A percentile compares a stretch with the other conserved stretches of the same genome.
Conservation (phyloP, 2,329 filamentous ascomycete species). For the Sporothrix brasiliensis region DNA sequence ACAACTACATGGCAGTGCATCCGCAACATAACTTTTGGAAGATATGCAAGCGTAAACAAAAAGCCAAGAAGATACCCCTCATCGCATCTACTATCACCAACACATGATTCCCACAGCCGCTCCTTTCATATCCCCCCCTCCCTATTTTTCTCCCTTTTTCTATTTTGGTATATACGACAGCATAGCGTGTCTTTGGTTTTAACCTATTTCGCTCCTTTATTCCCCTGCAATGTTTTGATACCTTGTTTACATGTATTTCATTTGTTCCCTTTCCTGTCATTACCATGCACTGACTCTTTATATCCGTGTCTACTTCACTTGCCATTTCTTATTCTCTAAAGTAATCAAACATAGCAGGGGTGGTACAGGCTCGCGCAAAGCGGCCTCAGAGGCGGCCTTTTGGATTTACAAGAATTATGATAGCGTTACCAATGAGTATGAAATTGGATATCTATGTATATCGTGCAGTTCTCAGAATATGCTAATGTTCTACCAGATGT, state of each 20-base stretch:
- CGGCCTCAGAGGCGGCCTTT: neutral
- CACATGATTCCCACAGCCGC: conserved; percentile 23
- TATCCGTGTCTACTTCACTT: conserved; percentile 15
- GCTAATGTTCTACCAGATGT: neutral
- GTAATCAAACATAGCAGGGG: conserved; percentile 22
- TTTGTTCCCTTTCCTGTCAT: neutral
- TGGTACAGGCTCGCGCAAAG: neutral
- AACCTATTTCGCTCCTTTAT: conserved; percentile 9
- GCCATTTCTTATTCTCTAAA: conserved; percentile 23
- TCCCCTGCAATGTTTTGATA: conserved; percentile 15
- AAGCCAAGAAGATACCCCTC: conserved; percentile 20
- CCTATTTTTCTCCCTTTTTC: neutral
- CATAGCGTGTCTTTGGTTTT: conserved; percentile 34
- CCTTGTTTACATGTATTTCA: neutral
- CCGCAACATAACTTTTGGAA: conserved; percentile 18
- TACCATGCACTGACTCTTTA: neutral
- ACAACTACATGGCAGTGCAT: neutral
- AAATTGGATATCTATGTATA: conserved; percentile 29
- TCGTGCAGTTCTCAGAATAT: neutral
- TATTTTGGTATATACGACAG: conserved; percentile 31
- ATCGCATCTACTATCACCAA: conserved; percentile 6
- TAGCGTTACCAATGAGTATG: conserved; percentile 29
- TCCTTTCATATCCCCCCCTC: neutral
- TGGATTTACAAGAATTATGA: conserved; percentile 28
- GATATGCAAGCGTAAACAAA: neutral